Conservation (phyloP, 495 filamentous ascomycete species). For the Hyaloscypha hepaticicola region DNA sequence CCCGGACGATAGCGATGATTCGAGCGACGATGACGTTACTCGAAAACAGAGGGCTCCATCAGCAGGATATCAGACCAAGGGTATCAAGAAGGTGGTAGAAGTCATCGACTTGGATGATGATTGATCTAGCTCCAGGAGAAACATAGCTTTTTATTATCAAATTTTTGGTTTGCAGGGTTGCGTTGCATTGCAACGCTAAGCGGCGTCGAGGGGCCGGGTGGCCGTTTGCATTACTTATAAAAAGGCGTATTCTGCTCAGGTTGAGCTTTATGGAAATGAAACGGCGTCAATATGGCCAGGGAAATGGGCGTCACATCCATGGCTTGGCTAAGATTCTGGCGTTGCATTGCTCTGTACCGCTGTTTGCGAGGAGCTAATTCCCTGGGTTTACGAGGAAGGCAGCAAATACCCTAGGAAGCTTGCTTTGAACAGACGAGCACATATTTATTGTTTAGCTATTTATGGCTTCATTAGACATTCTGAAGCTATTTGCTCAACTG, state of each 20-base stretch:
- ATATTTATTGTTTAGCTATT: conserved; percentile 2
- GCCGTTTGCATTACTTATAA: conserved; percentile 7
- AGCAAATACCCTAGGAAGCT: background rate
- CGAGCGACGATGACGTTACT: conserved; percentile 13
- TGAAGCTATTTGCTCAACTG: background rate
- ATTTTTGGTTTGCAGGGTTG: background rate
- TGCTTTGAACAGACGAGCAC: background rate
- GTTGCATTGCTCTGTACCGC: background rate
- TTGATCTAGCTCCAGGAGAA: background rate
- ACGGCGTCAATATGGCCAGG: background rate
- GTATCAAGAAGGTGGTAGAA: conserved; percentile 16
- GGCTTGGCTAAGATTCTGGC: conserved; percentile 8
- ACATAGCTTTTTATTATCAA: background rate
- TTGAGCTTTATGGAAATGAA: background rate
- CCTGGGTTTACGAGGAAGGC: background rate
- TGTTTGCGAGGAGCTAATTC: background rate
- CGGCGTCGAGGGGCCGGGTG: background rate
- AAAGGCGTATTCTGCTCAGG: background rate
- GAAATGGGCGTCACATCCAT: conserved; percentile 1
- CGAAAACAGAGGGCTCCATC: conserved; percentile 9
- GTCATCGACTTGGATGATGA: conserved; percentile 29
- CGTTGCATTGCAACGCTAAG: background rate
- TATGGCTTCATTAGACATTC: background rate
- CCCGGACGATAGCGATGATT: conserved; percentile 24
- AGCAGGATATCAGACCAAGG: background rate